phyloP scores from a whole-genome alignment of 2,329 filamentous ascomycete species.

The Penicillium janthinellum region DNA sequence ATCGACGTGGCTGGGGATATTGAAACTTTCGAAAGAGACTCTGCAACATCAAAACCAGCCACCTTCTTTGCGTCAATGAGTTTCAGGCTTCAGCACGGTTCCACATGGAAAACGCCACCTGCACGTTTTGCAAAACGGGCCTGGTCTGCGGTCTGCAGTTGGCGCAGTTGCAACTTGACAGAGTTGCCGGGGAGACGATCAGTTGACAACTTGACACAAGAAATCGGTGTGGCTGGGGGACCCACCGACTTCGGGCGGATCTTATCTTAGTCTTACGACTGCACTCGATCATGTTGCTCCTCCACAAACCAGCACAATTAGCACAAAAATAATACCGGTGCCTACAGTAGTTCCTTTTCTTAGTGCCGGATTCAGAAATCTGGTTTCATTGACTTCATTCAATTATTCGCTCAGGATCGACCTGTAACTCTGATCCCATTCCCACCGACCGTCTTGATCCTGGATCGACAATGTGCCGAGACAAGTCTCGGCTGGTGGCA shows the following conservation, averaged over 20 bases:
- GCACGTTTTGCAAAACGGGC: not conserved
- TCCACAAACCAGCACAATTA: not conserved
- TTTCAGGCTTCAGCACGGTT: not conserved
- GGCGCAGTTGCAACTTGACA: not conserved
- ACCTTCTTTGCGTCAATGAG: not conserved
- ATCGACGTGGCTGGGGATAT: constrained; percentile 27
- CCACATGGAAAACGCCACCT: constrained; percentile 21
- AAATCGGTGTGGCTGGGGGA: constrained; percentile 26
- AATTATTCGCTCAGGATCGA: constrained; percentile 2
- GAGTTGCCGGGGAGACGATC: not conserved
- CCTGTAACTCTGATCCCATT: not conserved
- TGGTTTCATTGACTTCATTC: constrained; percentile 5
- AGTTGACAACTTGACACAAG: constrained; percentile 3
- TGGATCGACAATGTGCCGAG: constrained; percentile 13
- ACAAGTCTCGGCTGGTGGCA: constrained; percentile 6
- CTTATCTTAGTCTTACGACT: constrained; percentile 11
- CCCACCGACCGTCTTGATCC: not conserved
- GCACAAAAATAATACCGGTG: constrained; percentile 8
- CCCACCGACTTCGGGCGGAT: too few relatives aligned
- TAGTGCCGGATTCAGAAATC: constrained; percentile 11
- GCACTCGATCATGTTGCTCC: not conserved
- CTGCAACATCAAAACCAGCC: constrained; percentile 9
- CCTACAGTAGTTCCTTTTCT: constrained; percentile 27
- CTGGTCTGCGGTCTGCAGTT: constrained; percentile 5
- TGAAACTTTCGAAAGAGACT: not conserved